Base-by-base conservation (phyloP, 352 stramenopile species). In the Peronosclerospora sorghi region DNA sequence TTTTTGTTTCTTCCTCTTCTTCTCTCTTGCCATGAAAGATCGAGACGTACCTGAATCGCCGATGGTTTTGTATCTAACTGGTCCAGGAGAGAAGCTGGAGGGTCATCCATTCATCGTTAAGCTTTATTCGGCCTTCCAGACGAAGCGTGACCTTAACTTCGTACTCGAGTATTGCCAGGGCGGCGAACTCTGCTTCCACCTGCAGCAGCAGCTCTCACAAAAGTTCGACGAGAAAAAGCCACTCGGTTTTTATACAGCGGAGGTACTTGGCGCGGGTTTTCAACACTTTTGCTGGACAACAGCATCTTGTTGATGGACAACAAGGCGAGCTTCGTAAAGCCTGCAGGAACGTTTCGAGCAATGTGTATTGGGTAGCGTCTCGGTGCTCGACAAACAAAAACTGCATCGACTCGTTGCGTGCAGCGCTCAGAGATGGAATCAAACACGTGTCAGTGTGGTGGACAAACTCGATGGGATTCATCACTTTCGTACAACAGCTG, bases 161-260 rank as follows among this genome's bases (percentile, higher is more conserved):
- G 78, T 91, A 48, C 62, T 91, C 35, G 78, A 91, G 52, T 91
- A 83, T 56, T 91, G 78, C 36, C 75, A 83, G 42, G 78, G 78
- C 20, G 78, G 78, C 14, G 78, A 91, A 55, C 71, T 91, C 38
- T 91, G 88, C 41, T 91, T 77, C 63, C 78, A 91, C 41, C 47
- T 91, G 52, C 78, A 91, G 44, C 78, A 91, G 41, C 75, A 88
- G 45, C 34, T 59, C 20, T 55, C 69, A 18, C 73, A 87, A 21
- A 74, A 79, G 21, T 91, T 91, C 28, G 59, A 75, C 30, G 71
- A 86, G 32, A 35, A n/a, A n/a, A 42, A 6, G 68, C 70, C 10
- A 69, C 74, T 7, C 40, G 61, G 17, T 91, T 91, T n/a, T 43
- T 91, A 91, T 56, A 72, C 75, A 18, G 78, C 71, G 1, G 78